Evolutionary conservation across 345 rosid species (phyloP).

Genomic region (Eucalyptus sp.): DNA sequence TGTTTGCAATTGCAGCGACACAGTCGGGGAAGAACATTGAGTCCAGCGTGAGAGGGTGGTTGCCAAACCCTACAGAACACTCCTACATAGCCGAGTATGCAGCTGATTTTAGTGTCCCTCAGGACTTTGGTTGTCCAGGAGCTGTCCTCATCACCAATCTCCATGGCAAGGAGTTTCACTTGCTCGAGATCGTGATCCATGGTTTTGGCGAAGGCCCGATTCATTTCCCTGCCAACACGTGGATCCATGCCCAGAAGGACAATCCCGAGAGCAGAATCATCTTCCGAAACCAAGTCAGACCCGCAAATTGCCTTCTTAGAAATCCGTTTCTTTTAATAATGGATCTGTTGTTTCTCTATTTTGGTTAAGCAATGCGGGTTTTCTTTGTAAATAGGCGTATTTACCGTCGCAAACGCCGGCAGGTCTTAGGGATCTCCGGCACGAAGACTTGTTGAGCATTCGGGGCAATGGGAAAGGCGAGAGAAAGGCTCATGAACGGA

Average conservation of each 20-base stretch:
- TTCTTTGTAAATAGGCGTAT: slow-evolving; percentile 29
- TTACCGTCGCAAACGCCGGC: slow-evolving; percentile 66
- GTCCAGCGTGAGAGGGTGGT: slow-evolving; percentile 55
- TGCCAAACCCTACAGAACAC: slow-evolving; percentile 40
- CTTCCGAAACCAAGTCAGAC: slow-evolving; percentile 66
- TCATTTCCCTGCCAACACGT: slow-evolving; percentile 69
- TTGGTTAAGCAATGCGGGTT: neutral
- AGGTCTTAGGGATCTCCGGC: slow-evolving; percentile 65
- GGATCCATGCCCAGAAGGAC: slow-evolving; percentile 69
- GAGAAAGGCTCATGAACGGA: slow-evolving; percentile 60
- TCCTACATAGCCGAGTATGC: slow-evolving; percentile 43
- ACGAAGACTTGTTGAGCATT: slow-evolving; percentile 48
- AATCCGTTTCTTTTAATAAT: neutral
- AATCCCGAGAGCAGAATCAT: slow-evolving; percentile 70
- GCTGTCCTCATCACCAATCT: slow-evolving; percentile 68
- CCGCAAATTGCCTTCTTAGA: neutral
- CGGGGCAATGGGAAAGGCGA: slow-evolving; percentile 71
- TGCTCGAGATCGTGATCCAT: slow-evolving; percentile 49
- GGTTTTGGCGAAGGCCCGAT: slow-evolving; percentile 54
- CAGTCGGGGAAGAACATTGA: slow-evolving; percentile 49
- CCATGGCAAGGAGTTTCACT: slow-evolving; percentile 60
- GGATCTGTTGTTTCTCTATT: neutral
- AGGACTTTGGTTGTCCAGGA: slow-evolving; percentile 71
- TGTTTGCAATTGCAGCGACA: slow-evolving; percentile 32
- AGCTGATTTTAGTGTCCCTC: slow-evolving; percentile 53